A percentile compares a stretch with the other conserved stretches of the same genome.
Evolutionary conservation across 495 filamentous ascomycete species (phyloP).

Genomic region (Oidiodendron maius): DNA sequence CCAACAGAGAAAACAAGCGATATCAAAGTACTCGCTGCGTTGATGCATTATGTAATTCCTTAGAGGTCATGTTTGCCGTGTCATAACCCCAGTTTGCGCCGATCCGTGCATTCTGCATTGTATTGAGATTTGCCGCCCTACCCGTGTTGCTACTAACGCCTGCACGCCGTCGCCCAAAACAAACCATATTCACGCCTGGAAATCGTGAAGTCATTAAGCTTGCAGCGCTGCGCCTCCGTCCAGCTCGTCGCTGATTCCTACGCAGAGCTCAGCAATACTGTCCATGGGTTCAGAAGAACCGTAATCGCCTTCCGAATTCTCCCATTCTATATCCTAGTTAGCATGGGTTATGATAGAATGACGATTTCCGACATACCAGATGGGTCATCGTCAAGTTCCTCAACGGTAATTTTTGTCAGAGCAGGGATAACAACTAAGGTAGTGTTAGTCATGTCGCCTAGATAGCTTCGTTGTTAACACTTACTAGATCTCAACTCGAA

Average conservation of each 20-base stretch:
- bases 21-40: background rate
- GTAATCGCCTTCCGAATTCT: conserved; percentile 26
- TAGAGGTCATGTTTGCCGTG: no score
- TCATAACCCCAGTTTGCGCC: no score
- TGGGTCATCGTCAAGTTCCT: conserved; percentile 48
- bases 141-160: background rate
- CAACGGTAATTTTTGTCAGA: conserved; percentile 35
- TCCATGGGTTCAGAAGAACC: conserved; percentile 26
- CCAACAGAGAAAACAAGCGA: background rate
- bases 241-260: conserved; percentile 2
- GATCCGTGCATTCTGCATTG: background rate
- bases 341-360: background rate
- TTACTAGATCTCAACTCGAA: conserved; percentile 34
- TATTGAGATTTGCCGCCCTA: background rate
- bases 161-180: background rate
- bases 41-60: no score
- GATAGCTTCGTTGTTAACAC: conserved; percentile 12
- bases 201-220: conserved; percentile 1
- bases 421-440: conserved; percentile 33
- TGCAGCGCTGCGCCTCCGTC: background rate
- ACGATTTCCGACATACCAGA: conserved; percentile 40
- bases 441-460: conserved; percentile 10
- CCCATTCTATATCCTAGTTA: conserved; percentile 25
- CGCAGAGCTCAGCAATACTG: conserved; percentile 13
- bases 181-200: background rate